A percentile compares a stretch with the other conserved stretches of the same genome.
phyloP scores from a whole-genome alignment of 345 rosid genomes.

The Pseudoturritis turrita region DNA sequence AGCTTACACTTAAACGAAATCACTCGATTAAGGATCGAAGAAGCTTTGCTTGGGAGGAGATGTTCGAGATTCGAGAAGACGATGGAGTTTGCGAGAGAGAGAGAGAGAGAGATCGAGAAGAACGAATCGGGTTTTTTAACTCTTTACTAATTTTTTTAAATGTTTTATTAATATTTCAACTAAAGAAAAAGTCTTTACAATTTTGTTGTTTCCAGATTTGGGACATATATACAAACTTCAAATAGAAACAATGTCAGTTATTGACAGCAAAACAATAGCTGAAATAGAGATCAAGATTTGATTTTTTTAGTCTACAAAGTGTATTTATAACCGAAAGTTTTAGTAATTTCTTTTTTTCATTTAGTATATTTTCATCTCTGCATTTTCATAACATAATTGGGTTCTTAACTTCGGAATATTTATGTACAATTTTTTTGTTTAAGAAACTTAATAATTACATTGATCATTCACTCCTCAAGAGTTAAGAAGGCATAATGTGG shows the following conservation, averaged over 20 bases:
- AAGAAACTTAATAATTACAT: neutral
- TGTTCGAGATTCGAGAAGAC: neutral
- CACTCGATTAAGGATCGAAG: conserved; percentile 9
- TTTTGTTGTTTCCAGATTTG: conserved; percentile 17
- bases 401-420: no score
- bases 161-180: neutral
- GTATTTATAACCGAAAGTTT: no score
- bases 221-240: conserved; percentile 16
- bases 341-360: no score
- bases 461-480: neutral
- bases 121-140: neutral
- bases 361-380: no score
- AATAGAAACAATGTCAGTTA: neutral
- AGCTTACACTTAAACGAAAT: conserved; percentile 2
- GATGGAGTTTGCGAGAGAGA: neutral
- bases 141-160: neutral
- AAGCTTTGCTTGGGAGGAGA: neutral
- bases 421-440: no score
- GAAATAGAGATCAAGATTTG: no score
- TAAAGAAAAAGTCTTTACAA: neutral
- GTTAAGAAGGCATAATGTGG: neutral
- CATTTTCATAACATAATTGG: no score
- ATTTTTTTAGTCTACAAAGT: no score
- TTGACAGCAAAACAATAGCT: no score
- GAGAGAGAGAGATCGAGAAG: conserved; percentile 7